These are phyloP conservation scores for Phlebiopsis gigantea DNA, from an alignment of 768 basidiomycete species.

Conservation along the genomic window DNA sequence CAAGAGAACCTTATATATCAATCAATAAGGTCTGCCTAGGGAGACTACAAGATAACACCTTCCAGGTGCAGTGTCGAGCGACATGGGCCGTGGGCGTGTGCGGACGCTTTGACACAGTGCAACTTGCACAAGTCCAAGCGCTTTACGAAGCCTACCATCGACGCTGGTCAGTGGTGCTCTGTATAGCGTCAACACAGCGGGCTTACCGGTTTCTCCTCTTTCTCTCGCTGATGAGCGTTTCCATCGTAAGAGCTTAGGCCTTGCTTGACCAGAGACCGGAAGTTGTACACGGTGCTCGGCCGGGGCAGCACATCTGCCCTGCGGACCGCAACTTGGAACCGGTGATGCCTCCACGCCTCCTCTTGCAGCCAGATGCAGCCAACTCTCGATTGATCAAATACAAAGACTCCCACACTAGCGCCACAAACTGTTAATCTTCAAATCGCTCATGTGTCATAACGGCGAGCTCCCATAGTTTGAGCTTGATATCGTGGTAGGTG, in stretches of 20 bases:
- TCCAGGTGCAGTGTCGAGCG: no score
- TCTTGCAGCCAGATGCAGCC: no score
- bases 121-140: not conserved
- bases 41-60: no score
- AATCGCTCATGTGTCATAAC: not conserved
- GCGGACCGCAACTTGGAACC: no score
- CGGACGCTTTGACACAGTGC: not conserved
- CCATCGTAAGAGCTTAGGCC: not conserved
- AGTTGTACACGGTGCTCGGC: no score
- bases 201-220: not conserved
- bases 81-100: no score
- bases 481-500: not conserved
- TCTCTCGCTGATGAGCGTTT: not conserved
- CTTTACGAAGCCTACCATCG: not conserved
- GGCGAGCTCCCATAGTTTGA: not conserved
- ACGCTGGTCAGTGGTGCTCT: no score
- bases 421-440: not conserved
- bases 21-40: no score
- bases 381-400: not conserved
- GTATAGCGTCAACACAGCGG: not conserved
- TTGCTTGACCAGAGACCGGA: no score
- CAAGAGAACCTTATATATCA: no score
- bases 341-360: no score
- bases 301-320: no score
- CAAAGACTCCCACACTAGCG: not conserved